Evolutionary conservation across 345 rosid species (phyloP).

Genomic region (Salix udensis): DNA sequence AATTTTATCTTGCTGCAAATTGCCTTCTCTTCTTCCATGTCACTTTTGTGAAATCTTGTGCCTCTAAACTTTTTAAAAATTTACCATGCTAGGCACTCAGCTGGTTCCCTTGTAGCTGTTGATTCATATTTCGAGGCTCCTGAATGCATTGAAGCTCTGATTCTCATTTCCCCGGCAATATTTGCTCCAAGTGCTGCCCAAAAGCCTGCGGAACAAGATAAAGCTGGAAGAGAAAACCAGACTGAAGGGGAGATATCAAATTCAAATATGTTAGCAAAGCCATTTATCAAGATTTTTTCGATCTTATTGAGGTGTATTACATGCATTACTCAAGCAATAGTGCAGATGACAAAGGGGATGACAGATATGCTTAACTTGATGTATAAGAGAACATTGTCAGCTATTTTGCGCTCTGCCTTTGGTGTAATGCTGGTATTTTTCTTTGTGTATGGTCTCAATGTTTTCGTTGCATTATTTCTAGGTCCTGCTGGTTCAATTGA

Average conservation of each 20-base stretch:
- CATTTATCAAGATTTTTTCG: constrained; percentile 28
- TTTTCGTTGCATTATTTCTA: not conserved
- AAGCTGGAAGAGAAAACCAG: constrained; percentile 21
- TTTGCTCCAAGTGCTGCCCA: constrained; percentile 48
- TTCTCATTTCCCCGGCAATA: constrained; percentile 89
- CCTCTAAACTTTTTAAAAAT: constrained; percentile 13
- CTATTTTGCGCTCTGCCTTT: constrained; percentile 56
- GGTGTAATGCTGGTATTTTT: constrained; percentile 67
- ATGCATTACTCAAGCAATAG: constrained; percentile 28
- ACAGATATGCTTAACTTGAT: constrained; percentile 42
- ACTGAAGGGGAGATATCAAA: constrained; percentile 25
- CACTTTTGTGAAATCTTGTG: not conserved
- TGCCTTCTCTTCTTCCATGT: not conserved
- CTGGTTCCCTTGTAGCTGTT: constrained; percentile 79
- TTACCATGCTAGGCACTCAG: constrained; percentile 62
- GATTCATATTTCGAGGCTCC: constrained; percentile 88
- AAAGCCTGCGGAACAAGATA: constrained; percentile 23
- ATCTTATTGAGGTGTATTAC: constrained; percentile 35
- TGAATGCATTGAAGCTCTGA: constrained; percentile 75
- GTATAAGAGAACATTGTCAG: constrained; percentile 56
- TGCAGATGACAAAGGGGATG: constrained; percentile 46
- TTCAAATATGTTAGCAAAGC: constrained; percentile 23
- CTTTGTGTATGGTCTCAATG: constrained; percentile 1
- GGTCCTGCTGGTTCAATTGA: not conserved
- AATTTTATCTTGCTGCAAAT: not conserved